A percentile compares a stretch with the other conserved stretches of the same genome.
Conservation (phyloP, 805 yeast genomes). For the Brettanomyces naardenensis region DNA sequence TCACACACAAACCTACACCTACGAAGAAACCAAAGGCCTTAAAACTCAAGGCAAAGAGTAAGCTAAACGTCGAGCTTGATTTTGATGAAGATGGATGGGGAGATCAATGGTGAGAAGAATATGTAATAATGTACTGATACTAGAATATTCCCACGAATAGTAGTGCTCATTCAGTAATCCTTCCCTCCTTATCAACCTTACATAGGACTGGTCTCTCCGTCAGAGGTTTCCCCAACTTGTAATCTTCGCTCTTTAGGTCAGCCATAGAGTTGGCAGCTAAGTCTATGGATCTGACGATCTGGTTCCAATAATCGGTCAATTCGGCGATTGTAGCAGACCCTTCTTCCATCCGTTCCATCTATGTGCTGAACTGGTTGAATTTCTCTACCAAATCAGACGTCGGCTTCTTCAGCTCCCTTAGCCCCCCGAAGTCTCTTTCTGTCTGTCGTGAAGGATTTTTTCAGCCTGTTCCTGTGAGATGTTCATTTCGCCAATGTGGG, state of each 20-base stretch:
- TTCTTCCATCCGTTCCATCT: slow-evolving; percentile 39
- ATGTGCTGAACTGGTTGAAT: slow-evolving; percentile 40
- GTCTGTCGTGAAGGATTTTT: slow-evolving; percentile 28
- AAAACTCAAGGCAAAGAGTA: slow-evolving; percentile 1
- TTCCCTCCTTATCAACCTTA: slow-evolving; percentile 32
- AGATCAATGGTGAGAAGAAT: slow-evolving; percentile 2
- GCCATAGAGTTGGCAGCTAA: slow-evolving; percentile 49
- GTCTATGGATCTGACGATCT: slow-evolving; percentile 50
- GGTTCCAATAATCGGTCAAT: slow-evolving; percentile 59
- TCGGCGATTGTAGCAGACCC: slow-evolving; percentile 56
- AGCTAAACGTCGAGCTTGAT: slow-evolving; percentile 2
- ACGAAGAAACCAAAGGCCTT: not conserved
- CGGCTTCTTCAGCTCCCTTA: slow-evolving; percentile 38
- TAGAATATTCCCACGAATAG: too few relatives aligned
- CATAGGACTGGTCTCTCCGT: slow-evolving; percentile 65
- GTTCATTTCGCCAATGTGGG: too few relatives aligned
- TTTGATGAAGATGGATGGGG: slow-evolving; percentile 3
- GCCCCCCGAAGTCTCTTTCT: slow-evolving; percentile 41
- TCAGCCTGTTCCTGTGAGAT: not conserved
- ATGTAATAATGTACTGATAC: too few relatives aligned
- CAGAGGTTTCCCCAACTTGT: slow-evolving; percentile 37
- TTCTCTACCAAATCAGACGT: slow-evolving; percentile 38
- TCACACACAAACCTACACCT: too few relatives aligned
- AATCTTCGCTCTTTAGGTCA: slow-evolving; percentile 35
- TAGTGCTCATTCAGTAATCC: slow-evolving; percentile 19